Conservation (phyloP, 2,329 filamentous ascomycete genomes). For the Hymenotorrendiella dingleyae region DNA sequence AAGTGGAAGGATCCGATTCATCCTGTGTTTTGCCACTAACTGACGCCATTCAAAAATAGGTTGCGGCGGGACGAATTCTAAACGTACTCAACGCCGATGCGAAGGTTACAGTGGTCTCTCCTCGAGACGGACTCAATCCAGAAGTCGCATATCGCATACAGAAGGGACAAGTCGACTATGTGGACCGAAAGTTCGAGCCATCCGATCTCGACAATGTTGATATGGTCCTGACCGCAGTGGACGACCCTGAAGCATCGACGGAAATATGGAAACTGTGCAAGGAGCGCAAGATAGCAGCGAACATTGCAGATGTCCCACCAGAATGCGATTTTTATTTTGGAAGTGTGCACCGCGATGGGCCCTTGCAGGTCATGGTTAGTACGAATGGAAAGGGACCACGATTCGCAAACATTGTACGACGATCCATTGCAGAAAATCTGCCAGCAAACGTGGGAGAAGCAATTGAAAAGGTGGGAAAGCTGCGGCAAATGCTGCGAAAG, state of each 20-base stretch:
- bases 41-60: slow-evolving; percentile 46
- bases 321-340: slow-evolving; percentile 99
- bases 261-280: slow-evolving; percentile 93
- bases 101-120: slow-evolving; percentile 78
- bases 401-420: slow-evolving; percentile 78
- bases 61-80: slow-evolving; percentile 89
- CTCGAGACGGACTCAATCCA: slow-evolving; percentile 71
- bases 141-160: slow-evolving; percentile 81
- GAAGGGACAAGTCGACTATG: slow-evolving; percentile 68
- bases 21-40: slow-evolving; percentile 18
- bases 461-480: slow-evolving; percentile 73
- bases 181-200: slow-evolving; percentile 79
- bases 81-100: slow-evolving; percentile 95
- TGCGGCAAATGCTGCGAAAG: slow-evolving; percentile 73
- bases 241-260: slow-evolving; percentile 86
- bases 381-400: slow-evolving; percentile 96
- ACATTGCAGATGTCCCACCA: slow-evolving; percentile 92
- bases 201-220: slow-evolving; percentile 79
- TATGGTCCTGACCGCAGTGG: slow-evolving; percentile 91
- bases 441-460: slow-evolving; percentile 78
- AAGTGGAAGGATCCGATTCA: slow-evolving; percentile 18
- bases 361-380: slow-evolving; percentile 96
- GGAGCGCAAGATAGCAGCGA: slow-evolving; percentile 74
- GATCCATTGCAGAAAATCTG: slow-evolving; percentile 70
- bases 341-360: slow-evolving; percentile 88